These are phyloP conservation scores for Penicillium daleae DNA, from an alignment of 495 filamentous ascomycete species.

Conservation along the genomic window DNA sequence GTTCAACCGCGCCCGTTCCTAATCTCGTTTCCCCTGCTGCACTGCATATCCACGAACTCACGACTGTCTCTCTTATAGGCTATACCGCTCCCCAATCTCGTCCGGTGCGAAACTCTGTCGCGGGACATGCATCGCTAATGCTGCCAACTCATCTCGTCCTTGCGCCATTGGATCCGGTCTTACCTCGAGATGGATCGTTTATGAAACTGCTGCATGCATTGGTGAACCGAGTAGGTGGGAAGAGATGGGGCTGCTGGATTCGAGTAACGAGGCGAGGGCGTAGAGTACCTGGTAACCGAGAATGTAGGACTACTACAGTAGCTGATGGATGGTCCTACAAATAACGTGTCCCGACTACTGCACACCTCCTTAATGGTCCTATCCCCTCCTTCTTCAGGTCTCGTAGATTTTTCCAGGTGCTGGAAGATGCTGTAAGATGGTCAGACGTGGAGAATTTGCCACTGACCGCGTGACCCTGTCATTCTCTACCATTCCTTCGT, in stretches of 20 bases:
- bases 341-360: not conserved
- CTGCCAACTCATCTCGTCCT: not conserved
- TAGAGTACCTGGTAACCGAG: no score
- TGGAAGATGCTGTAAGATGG: conserved; percentile 1
- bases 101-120: not conserved
- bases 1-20: not conserved
- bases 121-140: not conserved
- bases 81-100: not conserved
- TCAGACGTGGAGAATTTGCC: conserved; percentile 5
- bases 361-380: no score
- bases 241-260: not conserved
- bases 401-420: no score
- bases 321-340: not conserved
- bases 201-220: not conserved
- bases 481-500: not conserved
- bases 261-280: no score
- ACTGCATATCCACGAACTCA: not conserved
- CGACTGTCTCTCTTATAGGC: not conserved
- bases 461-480: conserved; percentile 9
- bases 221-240: not conserved
- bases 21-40: not conserved
- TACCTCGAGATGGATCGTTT: not conserved
- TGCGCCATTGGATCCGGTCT: not conserved
- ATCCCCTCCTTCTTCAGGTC: not conserved
- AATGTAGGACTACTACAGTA: conserved; percentile 3